phyloP scores from a whole-genome alignment of 805 yeast species.

The Nakazawaea ernobii region DNA sequence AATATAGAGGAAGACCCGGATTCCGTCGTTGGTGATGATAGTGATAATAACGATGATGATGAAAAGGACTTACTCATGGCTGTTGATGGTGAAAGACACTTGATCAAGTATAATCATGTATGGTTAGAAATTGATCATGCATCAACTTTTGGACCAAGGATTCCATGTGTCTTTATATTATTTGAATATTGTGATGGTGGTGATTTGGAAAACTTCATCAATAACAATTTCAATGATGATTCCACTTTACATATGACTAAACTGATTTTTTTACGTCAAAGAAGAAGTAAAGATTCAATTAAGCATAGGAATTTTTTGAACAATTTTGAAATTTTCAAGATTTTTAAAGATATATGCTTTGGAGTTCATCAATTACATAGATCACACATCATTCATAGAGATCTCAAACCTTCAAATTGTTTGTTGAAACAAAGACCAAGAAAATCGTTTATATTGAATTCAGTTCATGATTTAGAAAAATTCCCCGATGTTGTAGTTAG shows the following conservation, averaged over 20 bases:
- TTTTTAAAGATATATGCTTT: slow-evolving; percentile 58
- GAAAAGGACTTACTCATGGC: background rate
- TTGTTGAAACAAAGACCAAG: slow-evolving; percentile 40
- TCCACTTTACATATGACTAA: slow-evolving; percentile 31
- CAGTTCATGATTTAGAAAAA: slow-evolving; percentile 17
- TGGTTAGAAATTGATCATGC: slow-evolving; percentile 72
- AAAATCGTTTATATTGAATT: slow-evolving; percentile 15
- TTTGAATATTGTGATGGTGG: slow-evolving; percentile 92
- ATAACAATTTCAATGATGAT: slow-evolving; percentile 22
- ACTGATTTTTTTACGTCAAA: slow-evolving; percentile 20
- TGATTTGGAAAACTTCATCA: slow-evolving; percentile 65
- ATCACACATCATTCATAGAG: slow-evolving; percentile 79
- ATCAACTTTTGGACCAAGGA: slow-evolving; percentile 47
- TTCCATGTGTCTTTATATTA: slow-evolving; percentile 64
- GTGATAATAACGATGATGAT: no score
- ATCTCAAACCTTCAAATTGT: slow-evolving; percentile 86
- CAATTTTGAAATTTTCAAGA: slow-evolving; percentile 58
- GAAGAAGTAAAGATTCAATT: slow-evolving; percentile 4
- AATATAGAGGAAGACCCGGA: slow-evolving; percentile 2
- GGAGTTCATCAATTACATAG: slow-evolving; percentile 73
- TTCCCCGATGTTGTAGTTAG: slow-evolving; percentile 75
- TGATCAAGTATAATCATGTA: slow-evolving; percentile 84
- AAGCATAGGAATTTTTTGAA: slow-evolving; percentile 27
- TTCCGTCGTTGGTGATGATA: background rate
- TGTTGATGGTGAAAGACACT: slow-evolving; percentile 35